A percentile compares a stretch with the other conserved stretches of the same genome.
Conservation (phyloP, 495 filamentous ascomycete species). For the Hypomontagnella monticulosa region DNA sequence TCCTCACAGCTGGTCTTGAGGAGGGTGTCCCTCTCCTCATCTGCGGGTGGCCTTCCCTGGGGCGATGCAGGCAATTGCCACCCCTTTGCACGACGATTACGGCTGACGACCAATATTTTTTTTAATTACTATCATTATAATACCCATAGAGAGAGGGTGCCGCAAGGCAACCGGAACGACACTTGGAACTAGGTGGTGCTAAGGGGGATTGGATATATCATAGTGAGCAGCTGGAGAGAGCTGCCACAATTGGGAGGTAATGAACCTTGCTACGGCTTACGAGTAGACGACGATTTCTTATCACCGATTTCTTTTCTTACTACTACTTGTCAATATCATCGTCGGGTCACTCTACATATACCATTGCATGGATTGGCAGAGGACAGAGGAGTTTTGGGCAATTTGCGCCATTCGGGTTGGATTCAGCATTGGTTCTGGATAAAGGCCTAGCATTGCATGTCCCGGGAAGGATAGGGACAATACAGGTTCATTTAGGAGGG, state of each 20-base stretch:
- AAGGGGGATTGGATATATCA: slow-evolving; percentile 39
- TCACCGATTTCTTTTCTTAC: slow-evolving; percentile 29
- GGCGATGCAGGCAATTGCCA: slow-evolving; percentile 47
- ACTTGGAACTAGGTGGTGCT: slow-evolving; percentile 42
- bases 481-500: slow-evolving; percentile 38
- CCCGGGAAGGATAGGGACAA: slow-evolving; percentile 16
- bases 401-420: slow-evolving; percentile 13
- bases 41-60: slow-evolving; percentile 45
- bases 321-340: slow-evolving; percentile 35
- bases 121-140: slow-evolving; percentile 30
- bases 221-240: slow-evolving; percentile 21
- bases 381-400: slow-evolving; percentile 33
- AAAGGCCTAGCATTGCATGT: slow-evolving; percentile 37
- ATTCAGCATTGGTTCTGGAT: slow-evolving; percentile 38
- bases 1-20: slow-evolving; percentile 51
- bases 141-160: slow-evolving; percentile 48
- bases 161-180: slow-evolving; percentile 51
- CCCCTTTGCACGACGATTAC: slow-evolving; percentile 37
- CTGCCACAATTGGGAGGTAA: slow-evolving; percentile 39
- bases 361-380: slow-evolving; percentile 44
- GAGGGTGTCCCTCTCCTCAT: slow-evolving; percentile 44
- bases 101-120: slow-evolving; percentile 26
- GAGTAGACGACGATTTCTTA: slow-evolving; percentile 43
- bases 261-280: slow-evolving; percentile 48
- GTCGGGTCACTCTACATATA: slow-evolving; percentile 46